Base-by-base conservation (phyloP, 73 alveolate species). In the Effrenium voratum region DNA sequence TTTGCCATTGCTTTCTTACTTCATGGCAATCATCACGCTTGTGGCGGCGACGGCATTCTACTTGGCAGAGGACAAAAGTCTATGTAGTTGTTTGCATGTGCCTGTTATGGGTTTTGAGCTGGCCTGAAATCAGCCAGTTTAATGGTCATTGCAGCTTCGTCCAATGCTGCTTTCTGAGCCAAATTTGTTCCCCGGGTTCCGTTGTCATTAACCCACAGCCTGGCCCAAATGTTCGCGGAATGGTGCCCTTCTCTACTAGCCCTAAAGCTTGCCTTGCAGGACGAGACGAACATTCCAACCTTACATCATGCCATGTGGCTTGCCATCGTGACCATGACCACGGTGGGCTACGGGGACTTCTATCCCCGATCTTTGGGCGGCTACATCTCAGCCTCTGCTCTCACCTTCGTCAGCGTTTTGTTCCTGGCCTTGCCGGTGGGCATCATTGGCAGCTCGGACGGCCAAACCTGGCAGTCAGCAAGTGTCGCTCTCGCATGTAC, bases 351-450 rank as follows among this genome's bases (percentile, higher is more conserved):
- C 32, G 91, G 91, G 32, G 91, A 81, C 50, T 81, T 32, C 47
- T 49, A 32, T 1, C 91, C 91, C 32, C 28, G 19, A 8, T 40
- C 72, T 12, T 32, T 50, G 28, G 84, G 66, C 38, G 95, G 95
- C 95, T 87, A 87, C 52, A 68, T 87, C 68, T 41, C 70, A 24
- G 95, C 81, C 24, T 87, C 95, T 6, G 2, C 63, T 2, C 79
- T 87, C 60, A 87, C 95, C 36, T 87, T 87, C 70, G 49, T 77
- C 40, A 63, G 85, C 19, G 95, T 87, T 3, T 63, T 87, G 15
- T 87, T 87, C 95, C n/a, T 87, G 84, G 83, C 95, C 50, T 30
- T 87, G 72, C 95, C 95, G 12, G 95, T 87, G 6, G 95, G 95
- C 36, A 87, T 87, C 36, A 87, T 87, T 44, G 95, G 95, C 26